Evolutionary conservation across 495 filamentous ascomycete genomes (phyloP).

Genomic region (Penicillium soppii): DNA sequence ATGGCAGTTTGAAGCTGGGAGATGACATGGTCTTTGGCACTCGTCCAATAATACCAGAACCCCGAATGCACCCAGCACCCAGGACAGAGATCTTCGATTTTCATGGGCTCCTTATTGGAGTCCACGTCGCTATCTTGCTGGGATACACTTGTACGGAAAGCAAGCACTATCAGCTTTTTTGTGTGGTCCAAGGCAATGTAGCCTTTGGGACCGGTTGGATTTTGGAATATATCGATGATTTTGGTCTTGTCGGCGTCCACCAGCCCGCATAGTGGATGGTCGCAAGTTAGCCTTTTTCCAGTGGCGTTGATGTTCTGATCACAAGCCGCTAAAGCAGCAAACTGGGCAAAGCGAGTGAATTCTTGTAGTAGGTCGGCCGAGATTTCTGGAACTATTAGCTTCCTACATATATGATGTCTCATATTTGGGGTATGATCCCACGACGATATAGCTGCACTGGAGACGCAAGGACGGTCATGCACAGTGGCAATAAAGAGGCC

Average conservation of each 20-base stretch:
- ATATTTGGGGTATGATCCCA: too few relatives aligned
- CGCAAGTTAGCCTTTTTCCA: neutral
- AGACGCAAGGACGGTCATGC: too few relatives aligned
- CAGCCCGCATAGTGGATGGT: neutral
- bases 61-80: constrained; percentile 50
- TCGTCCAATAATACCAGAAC: constrained; percentile 52
- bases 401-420: neutral
- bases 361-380: neutral
- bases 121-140: neutral
- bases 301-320: constrained; percentile 1
- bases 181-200: constrained; percentile 2
- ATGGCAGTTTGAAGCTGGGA: constrained; percentile 32
- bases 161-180: neutral
- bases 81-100: constrained; percentile 32
- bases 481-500: too few relatives aligned
- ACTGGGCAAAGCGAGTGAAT: neutral
- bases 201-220: neutral
- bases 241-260: neutral
- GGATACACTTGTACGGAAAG: neutral
- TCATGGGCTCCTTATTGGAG: neutral
- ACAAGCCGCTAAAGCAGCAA: neutral
- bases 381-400: neutral
- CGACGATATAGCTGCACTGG: too few relatives aligned
- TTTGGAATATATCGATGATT: neutral
- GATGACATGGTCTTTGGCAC: constrained; percentile 31